These are phyloP conservation scores for Melaleuca alternifolia DNA, from an alignment of 345 rosid genomes.

Conservation along the genomic window DNA sequence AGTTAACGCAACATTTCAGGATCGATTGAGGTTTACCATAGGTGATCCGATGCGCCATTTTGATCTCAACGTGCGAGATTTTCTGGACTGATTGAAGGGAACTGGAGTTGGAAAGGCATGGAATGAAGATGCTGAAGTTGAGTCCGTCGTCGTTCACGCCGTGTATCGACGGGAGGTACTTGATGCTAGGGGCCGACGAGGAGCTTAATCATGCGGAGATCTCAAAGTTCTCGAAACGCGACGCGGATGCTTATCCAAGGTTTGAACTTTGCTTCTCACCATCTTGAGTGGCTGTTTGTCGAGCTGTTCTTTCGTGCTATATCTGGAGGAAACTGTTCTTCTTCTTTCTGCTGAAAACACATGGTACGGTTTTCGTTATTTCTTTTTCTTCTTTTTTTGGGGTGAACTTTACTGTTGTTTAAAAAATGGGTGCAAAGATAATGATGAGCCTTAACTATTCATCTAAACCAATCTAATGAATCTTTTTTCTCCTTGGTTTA, in stretches of 20 bases:
- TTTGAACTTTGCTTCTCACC: not conserved
- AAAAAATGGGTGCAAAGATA: not conserved
- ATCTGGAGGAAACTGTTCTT: not conserved
- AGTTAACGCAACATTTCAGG: not conserved
- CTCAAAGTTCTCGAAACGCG: constrained; percentile 68
- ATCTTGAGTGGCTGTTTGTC: not conserved
- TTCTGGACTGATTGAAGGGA: constrained; percentile 26
- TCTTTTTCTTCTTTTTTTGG: not conserved
- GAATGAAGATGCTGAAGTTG: constrained; percentile 65
- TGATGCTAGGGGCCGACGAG: constrained; percentile 53
- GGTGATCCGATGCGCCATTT: constrained; percentile 33
- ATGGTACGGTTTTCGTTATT: too few species aligned
- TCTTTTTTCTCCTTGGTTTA: not conserved
- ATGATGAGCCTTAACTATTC: not conserved
- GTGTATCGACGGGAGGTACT: constrained; percentile 81
- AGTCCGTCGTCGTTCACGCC: constrained; percentile 83
- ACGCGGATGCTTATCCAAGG: constrained; percentile 73
- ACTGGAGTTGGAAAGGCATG: constrained; percentile 58
- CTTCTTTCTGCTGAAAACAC: not conserved
- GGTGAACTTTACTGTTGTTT: not conserved
- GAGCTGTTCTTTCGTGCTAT: not conserved
- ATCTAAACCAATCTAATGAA: not conserved
- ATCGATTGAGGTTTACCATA: too few species aligned
- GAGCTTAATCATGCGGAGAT: constrained; percentile 62
- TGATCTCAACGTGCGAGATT: not conserved